Percentiles rank a stretch among this genome's conserved stretches.
These are phyloP conservation scores for Pyrrhoderma lamaoense DNA, from an alignment of 1,284 basidiomycete genomes.

Conservation along the genomic window DNA sequence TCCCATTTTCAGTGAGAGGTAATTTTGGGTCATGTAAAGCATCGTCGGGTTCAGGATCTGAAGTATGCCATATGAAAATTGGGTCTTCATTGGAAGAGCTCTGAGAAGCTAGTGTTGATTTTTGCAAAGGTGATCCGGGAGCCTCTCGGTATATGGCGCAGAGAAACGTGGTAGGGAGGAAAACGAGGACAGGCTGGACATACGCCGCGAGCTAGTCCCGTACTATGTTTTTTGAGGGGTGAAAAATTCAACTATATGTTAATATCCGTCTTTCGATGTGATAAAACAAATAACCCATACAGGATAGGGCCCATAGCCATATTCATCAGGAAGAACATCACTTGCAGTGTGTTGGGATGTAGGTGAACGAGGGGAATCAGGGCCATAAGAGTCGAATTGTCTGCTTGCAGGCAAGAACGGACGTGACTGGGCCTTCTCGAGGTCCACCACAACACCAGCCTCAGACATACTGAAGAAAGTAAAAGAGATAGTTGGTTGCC, in stretches of 20 bases:
- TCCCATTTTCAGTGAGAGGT: not conserved
- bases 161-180: conserved; percentile 9
- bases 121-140: no score
- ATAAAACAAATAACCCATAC: conserved; percentile 19
- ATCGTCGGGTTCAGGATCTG: conserved; percentile 23
- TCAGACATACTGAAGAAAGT: no score
- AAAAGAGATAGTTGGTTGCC: no score
- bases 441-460: not conserved
- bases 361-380: not conserved
- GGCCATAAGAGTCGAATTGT: not conserved
- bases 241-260: conserved; percentile 3
- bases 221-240: conserved; percentile 9
- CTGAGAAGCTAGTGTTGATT: no score
- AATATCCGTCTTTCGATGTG: conserved; percentile 8
- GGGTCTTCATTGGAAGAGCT: conserved; percentile 7
- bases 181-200: not conserved
- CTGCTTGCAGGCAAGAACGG: not conserved
- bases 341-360: not conserved
- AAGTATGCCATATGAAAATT: conserved; percentile 21
- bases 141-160: conserved; percentile 15
- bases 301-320: conserved; percentile 24
- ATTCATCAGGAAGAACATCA: conserved; percentile 2
- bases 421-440: not conserved
- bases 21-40: conserved; percentile 21
- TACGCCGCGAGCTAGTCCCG: not conserved